A percentile compares a stretch with the other conserved stretches of the same genome.
Evolutionary conservation across 345 rosid species (phyloP).

Genomic region (Sisymbrium altissimum): DNA sequence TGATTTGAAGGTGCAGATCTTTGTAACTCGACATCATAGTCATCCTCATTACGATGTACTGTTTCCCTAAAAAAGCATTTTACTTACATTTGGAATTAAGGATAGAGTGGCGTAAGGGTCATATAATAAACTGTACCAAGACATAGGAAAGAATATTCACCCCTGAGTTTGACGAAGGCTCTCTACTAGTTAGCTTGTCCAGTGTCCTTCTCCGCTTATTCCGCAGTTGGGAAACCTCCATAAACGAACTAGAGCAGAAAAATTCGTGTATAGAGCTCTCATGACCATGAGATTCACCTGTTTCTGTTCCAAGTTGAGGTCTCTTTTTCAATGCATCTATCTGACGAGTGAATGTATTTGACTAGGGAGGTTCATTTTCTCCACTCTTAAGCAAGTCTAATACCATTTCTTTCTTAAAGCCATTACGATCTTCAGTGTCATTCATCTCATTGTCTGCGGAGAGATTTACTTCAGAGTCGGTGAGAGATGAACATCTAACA

Average conservation of each 20-base stretch:
- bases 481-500: conserved; percentile 20
- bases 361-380: conserved; percentile 25
- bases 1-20: too few relatives aligned
- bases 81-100: conserved; percentile 11
- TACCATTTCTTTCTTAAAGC: conserved; percentile 21
- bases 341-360: conserved; percentile 13
- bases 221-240: conserved; percentile 40
- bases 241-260: conserved; percentile 27
- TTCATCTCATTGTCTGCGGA: conserved; percentile 19
- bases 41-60: conserved; percentile 20
- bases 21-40: conserved; percentile 8
- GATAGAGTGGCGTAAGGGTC: conserved; percentile 4
- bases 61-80: conserved; percentile 30
- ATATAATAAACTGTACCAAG: conserved; percentile 15
- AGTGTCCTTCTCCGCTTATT: conserved; percentile 49
- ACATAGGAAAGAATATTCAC: conserved; percentile 34
- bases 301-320: conserved; percentile 25
- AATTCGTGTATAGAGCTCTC: conserved; percentile 26
- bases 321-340: conserved; percentile 13
- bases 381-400: conserved; percentile 23
- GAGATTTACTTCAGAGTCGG: conserved; percentile 25
- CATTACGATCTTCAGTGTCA: conserved; percentile 26
- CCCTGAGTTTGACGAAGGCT: conserved; percentile 42
- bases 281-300: conserved; percentile 25
- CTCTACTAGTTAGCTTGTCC: conserved; percentile 19